phyloP scores from a whole-genome alignment of 768 basidiomycete genomes.

The Russula griseocarnosa region DNA sequence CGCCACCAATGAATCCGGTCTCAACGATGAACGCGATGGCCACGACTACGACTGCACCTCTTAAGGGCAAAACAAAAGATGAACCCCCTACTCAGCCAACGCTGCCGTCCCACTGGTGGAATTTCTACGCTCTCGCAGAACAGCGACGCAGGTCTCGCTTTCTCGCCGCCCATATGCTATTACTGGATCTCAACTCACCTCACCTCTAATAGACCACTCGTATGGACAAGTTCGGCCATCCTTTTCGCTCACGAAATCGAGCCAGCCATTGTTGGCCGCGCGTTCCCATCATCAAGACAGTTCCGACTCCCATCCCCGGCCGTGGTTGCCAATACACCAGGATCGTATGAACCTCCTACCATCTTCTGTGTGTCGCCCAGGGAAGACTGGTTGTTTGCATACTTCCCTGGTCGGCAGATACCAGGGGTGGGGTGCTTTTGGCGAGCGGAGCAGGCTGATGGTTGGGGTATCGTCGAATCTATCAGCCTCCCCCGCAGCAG shows the following conservation, averaged over 20 bases:
- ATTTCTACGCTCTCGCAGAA: constrained; percentile 21
- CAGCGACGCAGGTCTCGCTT: constrained; percentile 12
- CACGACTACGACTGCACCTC: constrained; percentile 12
- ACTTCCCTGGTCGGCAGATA: constrained; percentile 55
- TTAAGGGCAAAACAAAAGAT: constrained; percentile 23
- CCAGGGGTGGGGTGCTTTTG: constrained; percentile 66
- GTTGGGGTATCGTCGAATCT: constrained; percentile 55
- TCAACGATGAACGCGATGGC: constrained; percentile 1
- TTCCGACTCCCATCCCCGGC: constrained; percentile 55
- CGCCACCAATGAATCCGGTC: neutral
- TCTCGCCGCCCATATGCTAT: neutral
- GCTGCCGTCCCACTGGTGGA: constrained; percentile 20
- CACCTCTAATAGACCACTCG: constrained; percentile 49
- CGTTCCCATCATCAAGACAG: constrained; percentile 67
- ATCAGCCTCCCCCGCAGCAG: constrained; percentile 50
- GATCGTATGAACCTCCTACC: constrained; percentile 56
- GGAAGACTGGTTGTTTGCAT: constrained; percentile 68
- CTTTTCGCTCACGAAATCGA: constrained; percentile 64
- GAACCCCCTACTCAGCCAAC: constrained; percentile 12
- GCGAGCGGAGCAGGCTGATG: constrained; percentile 57
- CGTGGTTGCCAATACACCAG: constrained; percentile 44
- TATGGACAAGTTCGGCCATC: constrained; percentile 66
- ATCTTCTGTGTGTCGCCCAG: constrained; percentile 56
- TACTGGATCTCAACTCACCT: neutral
- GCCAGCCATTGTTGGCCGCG: constrained; percentile 55